phyloP scores from a whole-genome alignment of 2,329 filamentous ascomycete species.

The Fusarium ambrosium region DNA sequence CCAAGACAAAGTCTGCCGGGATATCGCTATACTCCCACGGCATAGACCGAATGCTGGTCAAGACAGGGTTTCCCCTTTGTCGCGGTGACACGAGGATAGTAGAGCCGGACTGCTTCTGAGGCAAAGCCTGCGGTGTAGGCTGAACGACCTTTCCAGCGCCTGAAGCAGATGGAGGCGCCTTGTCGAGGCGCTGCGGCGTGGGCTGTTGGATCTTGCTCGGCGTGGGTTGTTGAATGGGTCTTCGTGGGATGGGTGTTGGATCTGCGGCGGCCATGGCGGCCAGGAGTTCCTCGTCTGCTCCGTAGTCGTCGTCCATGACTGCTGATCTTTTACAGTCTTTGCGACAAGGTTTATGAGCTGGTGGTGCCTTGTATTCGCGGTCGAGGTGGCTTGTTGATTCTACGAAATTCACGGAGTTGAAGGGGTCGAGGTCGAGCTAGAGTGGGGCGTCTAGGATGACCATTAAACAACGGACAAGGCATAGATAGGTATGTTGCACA shows the following conservation, averaged over 20 bases:
- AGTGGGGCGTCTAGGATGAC: slow-evolving; percentile 25
- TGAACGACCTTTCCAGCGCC: slow-evolving; percentile 76
- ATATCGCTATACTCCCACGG: slow-evolving; percentile 99
- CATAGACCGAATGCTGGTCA: slow-evolving; percentile 83
- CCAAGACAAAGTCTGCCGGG: slow-evolving; percentile 92
- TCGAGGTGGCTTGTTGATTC: not conserved
- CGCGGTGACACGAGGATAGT: slow-evolving; percentile 91
- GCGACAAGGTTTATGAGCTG: not conserved
- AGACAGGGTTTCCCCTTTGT: slow-evolving; percentile 94
- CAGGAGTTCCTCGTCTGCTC: slow-evolving; percentile 69
- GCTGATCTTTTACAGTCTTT: not conserved
- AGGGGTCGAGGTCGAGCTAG: slow-evolving; percentile 11
- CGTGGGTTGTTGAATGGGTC: slow-evolving; percentile 54
- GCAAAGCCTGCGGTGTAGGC: slow-evolving; percentile 88
- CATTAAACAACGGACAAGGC: not conserved
- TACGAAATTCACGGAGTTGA: slow-evolving; percentile 29
- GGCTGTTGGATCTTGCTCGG: slow-evolving; percentile 62
- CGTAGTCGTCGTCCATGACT: slow-evolving; percentile 67
- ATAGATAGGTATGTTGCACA: not conserved
- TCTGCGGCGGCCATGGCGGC: slow-evolving; percentile 68
- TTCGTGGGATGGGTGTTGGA: slow-evolving; percentile 44
- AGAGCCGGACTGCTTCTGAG: slow-evolving; percentile 74
- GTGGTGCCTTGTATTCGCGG: not conserved
- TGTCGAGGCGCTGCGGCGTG: slow-evolving; percentile 69
- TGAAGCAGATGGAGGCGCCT: slow-evolving; percentile 58